Evolutionary conservation across 164 flowering plant genomes (phyloP), one percentile per base, ranked within the genome.

Genomic region (Saururus chinensis): DNA sequence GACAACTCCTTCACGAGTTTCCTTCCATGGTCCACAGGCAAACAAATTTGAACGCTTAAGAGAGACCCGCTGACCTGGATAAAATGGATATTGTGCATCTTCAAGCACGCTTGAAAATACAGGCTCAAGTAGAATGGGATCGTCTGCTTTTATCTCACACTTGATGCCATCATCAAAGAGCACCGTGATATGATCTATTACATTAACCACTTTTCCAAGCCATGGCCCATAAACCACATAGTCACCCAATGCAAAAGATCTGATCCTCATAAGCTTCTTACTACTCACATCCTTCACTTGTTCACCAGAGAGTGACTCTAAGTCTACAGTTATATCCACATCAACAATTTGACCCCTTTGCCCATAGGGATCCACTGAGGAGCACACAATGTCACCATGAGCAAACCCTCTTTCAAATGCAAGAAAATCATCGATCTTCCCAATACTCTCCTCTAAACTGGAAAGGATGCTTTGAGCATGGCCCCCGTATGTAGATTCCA

Each of bases 381-480:
- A 75, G 71, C 81, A 77, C 53, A 93, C 97, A 60, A 85, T 64
- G 73, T 90, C 96, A 7, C 96, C 97, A 69, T 76, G 80, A 14
- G 64, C 4, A 60, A 84, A 90, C 35, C 79, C 81, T 64, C 89
- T 84, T 68, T 88, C 97, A 71, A 82, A 90, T 49, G 88, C 74
- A 51, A 93, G 91, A 59, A 88, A 83, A 61, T 90, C 96, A 59
- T 93, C 99, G 56, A 93, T 93, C 72, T 84, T 93, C 8, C 84
- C 88, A 57, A 93, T 84, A 73, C 80, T 82, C 57, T 84, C 83
- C 65, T 88, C 95, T 66, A 93, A 76, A 65, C 80, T 83, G 42
- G 99, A 88, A n/a, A 93, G 76, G 20, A 93, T 83, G 70, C 73
- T 79, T 21, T 63, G 72, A 26, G 97, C 97, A 24, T 81, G 84